phyloP scores from a whole-genome alignment of 2,329 filamentous ascomycete genomes.

The Epicoccum nigrum region DNA sequence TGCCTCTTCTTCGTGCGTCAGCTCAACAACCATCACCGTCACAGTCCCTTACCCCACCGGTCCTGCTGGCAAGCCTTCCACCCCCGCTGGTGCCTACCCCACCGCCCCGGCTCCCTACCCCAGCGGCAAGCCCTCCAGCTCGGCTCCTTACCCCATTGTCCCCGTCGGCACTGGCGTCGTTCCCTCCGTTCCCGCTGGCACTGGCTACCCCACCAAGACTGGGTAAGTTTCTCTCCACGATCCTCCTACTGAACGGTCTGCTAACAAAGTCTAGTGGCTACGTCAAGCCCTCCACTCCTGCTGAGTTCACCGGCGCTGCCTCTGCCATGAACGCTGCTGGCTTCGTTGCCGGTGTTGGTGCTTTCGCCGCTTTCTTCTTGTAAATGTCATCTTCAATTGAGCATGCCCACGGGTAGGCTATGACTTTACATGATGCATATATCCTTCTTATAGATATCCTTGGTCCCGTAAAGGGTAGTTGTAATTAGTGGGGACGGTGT shows the following conservation, averaged over 20 bases:
- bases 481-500: conserved; percentile 35
- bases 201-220: conserved; percentile 40
- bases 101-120: conserved; percentile 20
- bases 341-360: conserved; percentile 50
- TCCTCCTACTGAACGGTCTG: neutral
- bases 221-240: conserved; percentile 32
- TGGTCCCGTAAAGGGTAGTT: conserved; percentile 35
- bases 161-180: conserved; percentile 25
- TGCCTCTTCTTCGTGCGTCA: conserved; percentile 39
- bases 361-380: conserved; percentile 51
- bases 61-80: conserved; percentile 26
- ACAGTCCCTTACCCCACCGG: conserved; percentile 51
- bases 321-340: conserved; percentile 44
- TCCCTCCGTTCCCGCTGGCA: conserved; percentile 31
- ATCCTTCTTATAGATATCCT: conserved; percentile 36
- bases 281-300: conserved; percentile 38
- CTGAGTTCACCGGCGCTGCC: conserved; percentile 49
- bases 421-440: conserved; percentile 48
- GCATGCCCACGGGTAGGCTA: conserved; percentile 42
- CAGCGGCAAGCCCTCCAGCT: conserved; percentile 24
- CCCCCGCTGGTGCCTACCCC: conserved; percentile 21
- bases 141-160: conserved; percentile 25
- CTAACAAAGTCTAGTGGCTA: conserved; percentile 32
- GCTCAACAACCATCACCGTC: conserved; percentile 52
- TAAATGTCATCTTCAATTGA: conserved; percentile 48